These are phyloP conservation scores for Phytophthora tubulina DNA, from an alignment of 352 stramenopile species.

Conservation along the genomic window DNA sequence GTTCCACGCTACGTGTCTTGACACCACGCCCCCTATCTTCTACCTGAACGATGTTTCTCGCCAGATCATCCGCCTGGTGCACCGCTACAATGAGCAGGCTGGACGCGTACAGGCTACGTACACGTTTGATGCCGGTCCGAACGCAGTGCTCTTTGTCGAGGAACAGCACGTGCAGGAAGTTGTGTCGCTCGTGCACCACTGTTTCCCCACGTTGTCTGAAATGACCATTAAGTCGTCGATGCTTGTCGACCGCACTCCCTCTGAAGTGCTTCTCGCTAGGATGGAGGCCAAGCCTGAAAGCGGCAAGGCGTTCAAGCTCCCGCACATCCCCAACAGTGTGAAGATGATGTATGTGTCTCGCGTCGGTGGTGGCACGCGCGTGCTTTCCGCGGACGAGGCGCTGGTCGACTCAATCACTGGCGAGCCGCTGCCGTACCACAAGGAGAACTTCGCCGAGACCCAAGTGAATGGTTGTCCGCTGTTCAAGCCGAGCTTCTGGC, in stretches of 20 bases:
- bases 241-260: conserved; percentile 23
- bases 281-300: conserved; percentile 25
- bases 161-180: conserved; percentile 73
- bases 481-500: conserved; percentile 19
- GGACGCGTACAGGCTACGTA: conserved; percentile 92
- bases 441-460: conserved; percentile 2
- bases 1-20: conserved; percentile 98
- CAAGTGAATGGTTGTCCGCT: conserved; percentile 14
- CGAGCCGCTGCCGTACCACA: conserved; percentile 38
- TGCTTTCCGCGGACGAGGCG: conserved; percentile 48
- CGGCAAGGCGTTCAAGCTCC: conserved; percentile 31
- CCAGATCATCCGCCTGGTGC: conserved; percentile 88
- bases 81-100: conserved; percentile 93
- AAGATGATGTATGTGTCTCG: conserved; percentile 81
- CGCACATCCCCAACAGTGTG: conserved; percentile 41
- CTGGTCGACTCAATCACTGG: conserved; percentile 63
- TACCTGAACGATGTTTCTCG: conserved; percentile 97
- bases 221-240: conserved; percentile 53
- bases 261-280: conserved; percentile 31
- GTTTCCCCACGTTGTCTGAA: conserved; percentile 47
- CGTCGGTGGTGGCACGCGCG: conserved; percentile 60
- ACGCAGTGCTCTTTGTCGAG: conserved; percentile 95
- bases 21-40: conserved; percentile 98
- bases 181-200: conserved; percentile 62
- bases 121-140: conserved; percentile 99